Evolutionary conservation across 2,329 filamentous ascomycete species (phyloP).

Genomic region (Dactylellina leptospora): DNA sequence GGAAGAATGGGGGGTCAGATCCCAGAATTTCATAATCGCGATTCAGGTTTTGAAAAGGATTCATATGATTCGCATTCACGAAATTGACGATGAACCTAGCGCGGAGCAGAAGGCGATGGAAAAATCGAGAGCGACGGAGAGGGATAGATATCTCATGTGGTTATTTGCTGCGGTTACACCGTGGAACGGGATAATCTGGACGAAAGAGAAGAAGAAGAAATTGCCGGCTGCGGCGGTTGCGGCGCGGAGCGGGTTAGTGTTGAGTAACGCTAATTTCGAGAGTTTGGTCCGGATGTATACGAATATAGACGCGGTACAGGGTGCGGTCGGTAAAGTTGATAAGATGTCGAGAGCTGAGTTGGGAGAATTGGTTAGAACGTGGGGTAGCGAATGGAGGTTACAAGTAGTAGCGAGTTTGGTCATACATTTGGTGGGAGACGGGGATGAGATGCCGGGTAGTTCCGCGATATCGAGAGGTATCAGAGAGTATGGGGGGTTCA

Average conservation of each 20-base stretch:
- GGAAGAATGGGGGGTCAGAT: slow-evolving; percentile 30
- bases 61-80: slow-evolving; percentile 35
- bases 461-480: slow-evolving; percentile 59
- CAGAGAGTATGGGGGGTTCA: slow-evolving; percentile 67
- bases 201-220: slow-evolving; percentile 60
- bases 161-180: slow-evolving; percentile 77
- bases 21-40: slow-evolving; percentile 68
- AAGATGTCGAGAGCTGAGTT: slow-evolving; percentile 62
- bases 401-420: slow-evolving; percentile 75
- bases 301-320: slow-evolving; percentile 71
- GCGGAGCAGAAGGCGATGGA: slow-evolving; percentile 63
- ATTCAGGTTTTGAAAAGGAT: slow-evolving; percentile 72
- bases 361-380: slow-evolving; percentile 68
- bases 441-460: slow-evolving; percentile 40
- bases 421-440: slow-evolving; percentile 67
- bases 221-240: slow-evolving; percentile 71
- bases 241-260: slow-evolving; percentile 79
- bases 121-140: slow-evolving; percentile 69
- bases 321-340: slow-evolving; percentile 61
- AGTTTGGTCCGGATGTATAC: slow-evolving; percentile 72
- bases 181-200: slow-evolving; percentile 68
- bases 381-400: slow-evolving; percentile 76
- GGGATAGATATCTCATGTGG: slow-evolving; percentile 79
- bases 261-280: slow-evolving; percentile 77
- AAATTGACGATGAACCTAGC: slow-evolving; percentile 61